phyloP scores from a whole-genome alignment of 805 yeast genomes.

The Ogataea pignaliae region DNA sequence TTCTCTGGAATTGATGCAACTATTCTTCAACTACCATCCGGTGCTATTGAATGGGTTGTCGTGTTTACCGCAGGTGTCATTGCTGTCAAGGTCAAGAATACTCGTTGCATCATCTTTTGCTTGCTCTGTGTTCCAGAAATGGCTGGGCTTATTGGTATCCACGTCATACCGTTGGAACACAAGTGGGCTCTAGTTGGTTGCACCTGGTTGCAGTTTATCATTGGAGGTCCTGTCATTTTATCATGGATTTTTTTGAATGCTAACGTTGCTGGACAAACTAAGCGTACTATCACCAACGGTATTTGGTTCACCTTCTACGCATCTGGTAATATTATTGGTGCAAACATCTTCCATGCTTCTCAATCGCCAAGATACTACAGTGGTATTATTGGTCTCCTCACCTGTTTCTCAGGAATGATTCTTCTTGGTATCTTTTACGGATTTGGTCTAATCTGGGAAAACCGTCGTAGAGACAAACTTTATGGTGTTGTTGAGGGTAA shows the following conservation, averaged over 20 bases:
- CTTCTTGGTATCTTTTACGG: slow-evolving; percentile 10
- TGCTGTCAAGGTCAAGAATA: slow-evolving; percentile 11
- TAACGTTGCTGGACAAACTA: slow-evolving; percentile 61
- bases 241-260: slow-evolving; percentile 23
- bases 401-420: slow-evolving; percentile 11
- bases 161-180: slow-evolving; percentile 10
- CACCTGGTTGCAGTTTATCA: slow-evolving; percentile 9
- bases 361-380: slow-evolving; percentile 49
- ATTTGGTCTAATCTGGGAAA: slow-evolving; percentile 33
- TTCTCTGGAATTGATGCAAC: slow-evolving; percentile 20
- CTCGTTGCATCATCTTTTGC: slow-evolving; percentile 12
- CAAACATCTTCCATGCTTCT: slow-evolving; percentile 50
- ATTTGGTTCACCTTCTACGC: slow-evolving; percentile 52
- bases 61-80: slow-evolving; percentile 18
- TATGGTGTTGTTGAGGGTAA: slow-evolving; percentile 26
- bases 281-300: slow-evolving; percentile 47
- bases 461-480: slow-evolving; percentile 39
- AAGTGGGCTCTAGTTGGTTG: slow-evolving; percentile 15
- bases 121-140: slow-evolving; percentile 18
- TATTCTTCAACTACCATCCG: slow-evolving; percentile 23
- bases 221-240: slow-evolving; percentile 10
- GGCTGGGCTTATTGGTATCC: slow-evolving; percentile 20
- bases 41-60: slow-evolving; percentile 26
- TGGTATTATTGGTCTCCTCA: slow-evolving; percentile 46
- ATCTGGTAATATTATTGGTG: slow-evolving; percentile 54